These are phyloP conservation scores for Calocybe cyanea DNA, from an alignment of 768 basidiomycete genomes.

Conservation along the genomic window DNA sequence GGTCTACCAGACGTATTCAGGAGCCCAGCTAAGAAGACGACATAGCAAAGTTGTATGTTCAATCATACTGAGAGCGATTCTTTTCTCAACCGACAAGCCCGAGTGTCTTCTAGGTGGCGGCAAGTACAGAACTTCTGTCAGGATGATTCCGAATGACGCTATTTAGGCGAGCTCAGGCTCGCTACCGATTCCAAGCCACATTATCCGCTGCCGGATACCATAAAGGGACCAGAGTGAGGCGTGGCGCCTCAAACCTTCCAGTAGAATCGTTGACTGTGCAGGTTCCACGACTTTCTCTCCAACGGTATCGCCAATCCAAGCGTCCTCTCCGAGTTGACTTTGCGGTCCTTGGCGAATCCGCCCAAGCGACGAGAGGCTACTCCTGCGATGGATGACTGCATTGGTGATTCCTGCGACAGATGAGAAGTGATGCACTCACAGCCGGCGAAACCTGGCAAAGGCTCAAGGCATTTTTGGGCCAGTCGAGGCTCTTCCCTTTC, in stretches of 20 bases:
- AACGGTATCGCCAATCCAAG: constrained; percentile 23
- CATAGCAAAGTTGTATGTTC: too few species aligned
- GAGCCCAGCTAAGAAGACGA: too few species aligned
- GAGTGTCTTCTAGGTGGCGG: too few species aligned
- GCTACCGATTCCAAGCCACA: too few species aligned
- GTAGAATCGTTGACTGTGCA: background rate
- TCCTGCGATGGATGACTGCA: constrained; percentile 83
- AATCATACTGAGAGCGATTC: too few species aligned
- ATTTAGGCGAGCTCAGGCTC: too few species aligned
- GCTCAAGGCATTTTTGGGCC: background rate
- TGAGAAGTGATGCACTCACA: constrained; percentile 8
- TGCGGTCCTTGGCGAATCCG: constrained; percentile 9
- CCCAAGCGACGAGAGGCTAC: constrained; percentile 25
- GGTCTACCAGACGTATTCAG: too few species aligned
- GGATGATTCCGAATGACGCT: too few species aligned
- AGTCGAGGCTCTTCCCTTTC: background rate
- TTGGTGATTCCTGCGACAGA: constrained; percentile 43
- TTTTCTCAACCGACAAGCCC: too few species aligned
- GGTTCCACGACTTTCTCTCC: constrained; percentile 10
- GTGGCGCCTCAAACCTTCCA: background rate
- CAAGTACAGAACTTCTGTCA: too few species aligned
- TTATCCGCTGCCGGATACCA: background rate
- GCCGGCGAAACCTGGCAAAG: constrained; percentile 14
- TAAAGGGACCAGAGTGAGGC: background rate
- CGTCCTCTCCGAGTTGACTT: constrained; percentile 19